phyloP scores from a whole-genome alignment of 2,329 filamentous ascomycete species.

The Trichothecium roseum region DNA sequence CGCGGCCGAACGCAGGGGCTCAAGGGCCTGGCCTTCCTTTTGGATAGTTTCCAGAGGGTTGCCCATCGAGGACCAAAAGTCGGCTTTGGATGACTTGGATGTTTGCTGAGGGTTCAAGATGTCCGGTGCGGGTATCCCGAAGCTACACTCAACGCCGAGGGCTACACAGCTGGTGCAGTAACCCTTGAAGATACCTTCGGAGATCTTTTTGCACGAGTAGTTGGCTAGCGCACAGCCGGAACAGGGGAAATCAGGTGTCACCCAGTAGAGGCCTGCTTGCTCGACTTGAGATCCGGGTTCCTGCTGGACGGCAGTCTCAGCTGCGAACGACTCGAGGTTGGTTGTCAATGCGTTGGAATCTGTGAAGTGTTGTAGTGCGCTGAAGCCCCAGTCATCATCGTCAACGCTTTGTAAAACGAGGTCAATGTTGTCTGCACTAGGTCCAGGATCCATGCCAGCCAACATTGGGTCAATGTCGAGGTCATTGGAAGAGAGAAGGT shows the following conservation, averaged over 20 bases:
- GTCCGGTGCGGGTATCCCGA: conserved; percentile 27
- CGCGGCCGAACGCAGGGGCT: conserved; percentile 9
- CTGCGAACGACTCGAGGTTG: neutral
- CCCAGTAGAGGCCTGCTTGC: conserved; percentile 17
- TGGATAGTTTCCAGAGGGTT: conserved; percentile 27
- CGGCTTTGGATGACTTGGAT: conserved; percentile 23
- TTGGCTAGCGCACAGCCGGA: conserved; percentile 38
- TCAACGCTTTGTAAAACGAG: conserved; percentile 44
- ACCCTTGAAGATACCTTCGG: conserved; percentile 48
- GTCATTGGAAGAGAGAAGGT: conserved; percentile 17
- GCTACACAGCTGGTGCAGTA: conserved; percentile 55
- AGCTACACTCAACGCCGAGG: conserved; percentile 47
- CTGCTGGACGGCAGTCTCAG: no score
- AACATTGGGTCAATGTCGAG: conserved; percentile 12
- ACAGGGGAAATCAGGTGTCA: conserved; percentile 38
- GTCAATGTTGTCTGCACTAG: conserved; percentile 29
- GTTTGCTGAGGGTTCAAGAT: conserved; percentile 19
- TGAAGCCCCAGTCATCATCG: conserved; percentile 51
- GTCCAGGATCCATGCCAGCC: conserved; percentile 21
- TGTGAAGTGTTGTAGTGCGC: conserved; percentile 47
- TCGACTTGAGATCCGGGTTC: no score
- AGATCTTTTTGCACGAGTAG: conserved; percentile 50
- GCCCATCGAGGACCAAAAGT: conserved; percentile 32
- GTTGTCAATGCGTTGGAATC: conserved; percentile 23
- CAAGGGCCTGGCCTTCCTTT: conserved; percentile 14